Evolutionary conservation across 768 basidiomycete species (phyloP).

Genomic region (Mycena belliarum): DNA sequence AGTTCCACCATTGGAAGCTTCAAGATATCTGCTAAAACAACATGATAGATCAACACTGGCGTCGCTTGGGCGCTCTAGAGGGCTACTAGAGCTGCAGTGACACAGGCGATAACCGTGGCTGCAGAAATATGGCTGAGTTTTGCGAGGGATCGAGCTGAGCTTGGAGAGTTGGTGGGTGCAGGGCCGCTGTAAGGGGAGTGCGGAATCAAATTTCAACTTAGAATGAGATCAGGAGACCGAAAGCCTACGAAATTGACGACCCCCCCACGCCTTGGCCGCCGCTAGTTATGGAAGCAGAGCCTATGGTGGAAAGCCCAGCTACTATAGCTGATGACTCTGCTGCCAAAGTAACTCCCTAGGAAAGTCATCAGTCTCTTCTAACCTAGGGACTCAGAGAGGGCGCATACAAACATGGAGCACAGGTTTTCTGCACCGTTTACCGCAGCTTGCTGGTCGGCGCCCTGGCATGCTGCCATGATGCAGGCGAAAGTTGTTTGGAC

Average conservation of each 20-base stretch:
- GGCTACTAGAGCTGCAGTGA: slow-evolving; percentile 3
- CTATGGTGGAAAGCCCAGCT: slow-evolving; percentile 7
- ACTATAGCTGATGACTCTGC: slow-evolving; percentile 9
- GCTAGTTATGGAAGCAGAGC: neutral
- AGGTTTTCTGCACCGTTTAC: slow-evolving; percentile 8
- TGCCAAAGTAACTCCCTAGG: slow-evolving; percentile 13
- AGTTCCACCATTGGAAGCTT: too few relatives aligned
- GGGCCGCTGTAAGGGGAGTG: neutral
- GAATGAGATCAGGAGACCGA: neutral
- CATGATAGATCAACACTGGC: too few relatives aligned
- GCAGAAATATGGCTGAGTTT: neutral
- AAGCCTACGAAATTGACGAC: neutral
- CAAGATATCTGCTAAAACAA: too few relatives aligned
- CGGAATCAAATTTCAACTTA: neutral
- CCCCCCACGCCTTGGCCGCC: neutral
- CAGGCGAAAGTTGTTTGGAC: slow-evolving; percentile 12
- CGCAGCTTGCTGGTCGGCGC: slow-evolving; percentile 11
- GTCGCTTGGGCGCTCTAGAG: neutral
- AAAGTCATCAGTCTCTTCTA: neutral
- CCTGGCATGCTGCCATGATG: slow-evolving; percentile 7
- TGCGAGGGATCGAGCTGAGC: neutral
- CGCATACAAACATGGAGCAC: slow-evolving; percentile 16
- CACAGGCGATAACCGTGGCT: neutral
- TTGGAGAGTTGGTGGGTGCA: neutral
- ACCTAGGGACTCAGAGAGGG: slow-evolving; percentile 51